Base-by-base conservation (phyloP, 1,284 basidiomycete genomes). In the Boletus smithii region DNA sequence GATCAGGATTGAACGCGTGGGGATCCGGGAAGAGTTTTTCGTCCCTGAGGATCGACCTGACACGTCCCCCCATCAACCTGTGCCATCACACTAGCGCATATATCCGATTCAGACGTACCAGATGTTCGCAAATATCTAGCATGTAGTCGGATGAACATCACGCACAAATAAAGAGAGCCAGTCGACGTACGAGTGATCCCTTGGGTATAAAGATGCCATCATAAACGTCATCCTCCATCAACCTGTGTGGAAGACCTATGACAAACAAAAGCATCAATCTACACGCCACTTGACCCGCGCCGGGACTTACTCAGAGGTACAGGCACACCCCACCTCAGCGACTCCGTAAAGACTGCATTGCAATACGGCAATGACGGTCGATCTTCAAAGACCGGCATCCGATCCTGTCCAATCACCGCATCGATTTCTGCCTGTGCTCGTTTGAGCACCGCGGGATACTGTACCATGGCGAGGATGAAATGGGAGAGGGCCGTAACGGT, bases 341-440 rank as follows among this genome's bases (percentile, higher is more conserved):
- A 61, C 59, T 81, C 79, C 13, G 67, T 69, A 49, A 76, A 55
- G 23, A 79, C 42, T 4, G 73, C 73, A 26, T 78, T 67, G 51
- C 75, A 73, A 52, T 73, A 81, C 3, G 79, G 77, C 33, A 84
- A 55, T 0, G 60, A 65, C 2, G 62, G 53, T 5, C 79, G 63
- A 56, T 84, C 82, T 8, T 61, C 69, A 43, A 80, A 74, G 2
- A 59, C 68, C 1, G 81, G 83, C 8, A 84, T 63, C 8, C 79
- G 68, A 32, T 73, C 72, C 17, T 40, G 43, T 8, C 76, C 76
- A 10, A 80, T 65, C 3, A 80, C 72, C 0, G 53, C 46, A 50
- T 84, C 80, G n/a, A 85, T 71, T 50, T 84, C 83, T 16, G 69
- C 65, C 56, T 83, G 80, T 3, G 79, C 76, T 44, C 72, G 73